phyloP scores from a whole-genome alignment of 345 rosid genomes.

The Bretschneidera sinensis region DNA sequence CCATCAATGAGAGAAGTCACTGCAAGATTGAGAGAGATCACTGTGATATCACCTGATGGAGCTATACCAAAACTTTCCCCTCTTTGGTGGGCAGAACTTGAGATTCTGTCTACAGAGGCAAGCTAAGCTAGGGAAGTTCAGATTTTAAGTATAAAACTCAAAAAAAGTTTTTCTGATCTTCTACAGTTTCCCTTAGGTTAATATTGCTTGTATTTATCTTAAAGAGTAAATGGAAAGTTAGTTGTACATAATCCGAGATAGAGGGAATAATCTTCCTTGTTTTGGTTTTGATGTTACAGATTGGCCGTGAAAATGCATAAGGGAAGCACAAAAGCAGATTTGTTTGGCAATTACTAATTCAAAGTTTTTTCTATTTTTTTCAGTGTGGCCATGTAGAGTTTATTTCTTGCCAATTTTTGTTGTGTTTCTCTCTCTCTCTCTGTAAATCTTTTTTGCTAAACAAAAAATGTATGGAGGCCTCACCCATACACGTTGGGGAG shows the following conservation, averaged over 20 bases:
- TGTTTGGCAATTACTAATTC: background rate
- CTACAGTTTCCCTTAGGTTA: slow-evolving; percentile 6
- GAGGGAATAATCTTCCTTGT: slow-evolving; percentile 5
- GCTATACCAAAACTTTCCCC: slow-evolving; percentile 77
- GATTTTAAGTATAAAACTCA: slow-evolving; percentile 12
- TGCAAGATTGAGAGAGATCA: slow-evolving; percentile 51
- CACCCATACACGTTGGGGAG: too few species aligned
- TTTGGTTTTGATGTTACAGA: background rate
- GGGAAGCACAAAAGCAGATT: background rate
- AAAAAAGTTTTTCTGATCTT: slow-evolving; percentile 8
- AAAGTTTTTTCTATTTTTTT: background rate
- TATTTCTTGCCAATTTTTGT: background rate
- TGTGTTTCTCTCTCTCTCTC: background rate
- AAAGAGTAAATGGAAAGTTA: slow-evolving; percentile 12
- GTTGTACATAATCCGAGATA: slow-evolving; percentile 23
- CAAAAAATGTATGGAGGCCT: too few species aligned
- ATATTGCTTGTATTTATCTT: slow-evolving; percentile 3
- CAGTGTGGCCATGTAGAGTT: background rate
- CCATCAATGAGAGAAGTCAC: slow-evolving; percentile 55
- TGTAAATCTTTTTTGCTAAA: too few species aligned
- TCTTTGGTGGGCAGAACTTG: slow-evolving; percentile 99
- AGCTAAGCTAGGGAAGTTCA: slow-evolving; percentile 16
- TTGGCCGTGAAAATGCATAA: slow-evolving; percentile 15
- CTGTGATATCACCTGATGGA: slow-evolving; percentile 44
- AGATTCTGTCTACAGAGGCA: slow-evolving; percentile 62